A percentile compares a stretch with the other conserved stretches of the same genome.
These are phyloP conservation scores for Colletotrichum somersetense DNA, from an alignment of 2,329 filamentous ascomycete genomes.

Conservation along the genomic window DNA sequence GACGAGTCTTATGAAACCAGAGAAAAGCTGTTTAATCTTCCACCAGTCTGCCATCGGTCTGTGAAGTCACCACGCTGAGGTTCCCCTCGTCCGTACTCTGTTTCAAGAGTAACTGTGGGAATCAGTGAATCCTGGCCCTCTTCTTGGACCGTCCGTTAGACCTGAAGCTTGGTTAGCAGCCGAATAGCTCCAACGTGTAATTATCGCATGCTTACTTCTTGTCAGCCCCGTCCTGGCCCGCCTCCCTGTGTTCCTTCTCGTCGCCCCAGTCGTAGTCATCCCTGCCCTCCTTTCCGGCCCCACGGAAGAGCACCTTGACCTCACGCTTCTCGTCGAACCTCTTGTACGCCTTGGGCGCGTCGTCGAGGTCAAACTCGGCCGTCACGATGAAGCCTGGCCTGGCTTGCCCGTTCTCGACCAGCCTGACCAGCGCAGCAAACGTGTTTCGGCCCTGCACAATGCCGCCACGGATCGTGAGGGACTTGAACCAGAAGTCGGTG, in stretches of 20 bases:
- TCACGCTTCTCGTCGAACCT: constrained; percentile 45
- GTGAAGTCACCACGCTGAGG: not conserved
- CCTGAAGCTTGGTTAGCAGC: not conserved
- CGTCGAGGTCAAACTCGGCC: constrained; percentile 47
- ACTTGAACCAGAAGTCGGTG: constrained; percentile 42
- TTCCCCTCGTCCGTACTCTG: not conserved
- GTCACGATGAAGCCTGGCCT: constrained; percentile 48
- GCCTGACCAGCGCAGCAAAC: constrained; percentile 43
- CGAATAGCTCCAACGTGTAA: not conserved
- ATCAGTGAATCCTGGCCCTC: constrained; percentile 18
- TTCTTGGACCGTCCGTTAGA: constrained; percentile 8
- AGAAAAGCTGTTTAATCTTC: not conserved
- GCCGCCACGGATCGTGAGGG: constrained; percentile 37
- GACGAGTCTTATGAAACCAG: not conserved
- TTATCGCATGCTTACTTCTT: not conserved
- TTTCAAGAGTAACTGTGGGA: not conserved
- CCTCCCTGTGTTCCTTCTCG: not conserved
- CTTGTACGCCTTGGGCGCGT: constrained; percentile 46
- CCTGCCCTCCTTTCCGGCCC: constrained; percentile 10
- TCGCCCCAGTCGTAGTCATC: constrained; percentile 9
- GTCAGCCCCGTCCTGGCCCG: not conserved
- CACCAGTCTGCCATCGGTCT: not conserved
- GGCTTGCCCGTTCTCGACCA: constrained; percentile 46
- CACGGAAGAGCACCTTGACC: constrained; percentile 43
- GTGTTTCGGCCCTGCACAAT: constrained; percentile 33